A percentile compares a stretch with the other conserved stretches of the same genome.
Conservation (phyloP, 345 rosid genomes). For the Sisymbrium irio region DNA sequence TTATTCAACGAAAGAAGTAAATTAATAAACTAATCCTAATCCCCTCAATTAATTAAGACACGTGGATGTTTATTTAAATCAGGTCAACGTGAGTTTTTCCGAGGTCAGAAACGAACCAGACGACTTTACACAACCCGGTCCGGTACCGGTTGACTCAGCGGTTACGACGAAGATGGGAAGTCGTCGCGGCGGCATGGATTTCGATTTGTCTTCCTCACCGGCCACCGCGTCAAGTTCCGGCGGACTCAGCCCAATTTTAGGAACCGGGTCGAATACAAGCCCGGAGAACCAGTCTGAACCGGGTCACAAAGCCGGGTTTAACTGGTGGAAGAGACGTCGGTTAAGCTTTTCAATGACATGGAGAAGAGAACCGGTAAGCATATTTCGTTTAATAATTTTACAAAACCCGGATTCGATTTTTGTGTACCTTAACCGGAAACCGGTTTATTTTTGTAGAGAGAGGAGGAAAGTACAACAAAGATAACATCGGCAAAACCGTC, state of each 20-base stretch:
- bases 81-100: constrained; percentile 31
- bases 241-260: constrained; percentile 6
- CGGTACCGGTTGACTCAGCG: constrained; percentile 14
- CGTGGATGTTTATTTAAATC: constrained; percentile 24
- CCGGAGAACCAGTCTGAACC: constrained; percentile 29
- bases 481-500: neutral
- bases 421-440: neutral
- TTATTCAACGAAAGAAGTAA: neutral
- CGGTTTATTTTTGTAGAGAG: constrained; percentile 23
- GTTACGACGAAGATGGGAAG: constrained; percentile 6
- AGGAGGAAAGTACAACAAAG: constrained; percentile 14
- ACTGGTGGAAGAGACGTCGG: constrained; percentile 41
- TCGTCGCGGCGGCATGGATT: neutral
- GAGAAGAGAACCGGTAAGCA: constrained; percentile 31
- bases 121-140: constrained; percentile 27
- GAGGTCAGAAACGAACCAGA: constrained; percentile 30
- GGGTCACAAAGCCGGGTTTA: constrained; percentile 28
- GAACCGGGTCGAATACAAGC: constrained; percentile 6
- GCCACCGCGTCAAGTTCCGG: constrained; percentile 25
- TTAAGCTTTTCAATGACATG: constrained; percentile 31
- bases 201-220: neutral
- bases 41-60: constrained; percentile 28
- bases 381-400: neutral
- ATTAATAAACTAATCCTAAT: neutral
- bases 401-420: neutral